These are phyloP conservation scores for Fusarium hainanense DNA, from an alignment of 2,329 filamentous ascomycete species.

Conservation along the genomic window DNA sequence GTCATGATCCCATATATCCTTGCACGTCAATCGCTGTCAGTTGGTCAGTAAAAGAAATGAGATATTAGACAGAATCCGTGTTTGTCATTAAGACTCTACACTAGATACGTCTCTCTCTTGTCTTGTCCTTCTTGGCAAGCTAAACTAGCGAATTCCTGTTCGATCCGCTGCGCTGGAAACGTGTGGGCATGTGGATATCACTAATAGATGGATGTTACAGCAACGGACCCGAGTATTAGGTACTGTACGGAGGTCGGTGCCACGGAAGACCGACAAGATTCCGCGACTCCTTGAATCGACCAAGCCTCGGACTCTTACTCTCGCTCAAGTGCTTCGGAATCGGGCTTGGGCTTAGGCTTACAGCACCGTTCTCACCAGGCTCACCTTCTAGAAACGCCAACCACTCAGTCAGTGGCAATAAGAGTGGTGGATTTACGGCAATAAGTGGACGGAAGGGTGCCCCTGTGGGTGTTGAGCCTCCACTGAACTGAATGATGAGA, in stretches of 20 bases:
- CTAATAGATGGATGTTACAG: background rate
- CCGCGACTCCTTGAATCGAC: background rate
- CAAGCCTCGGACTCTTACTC: background rate
- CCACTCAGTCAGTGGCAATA: conserved; percentile 27
- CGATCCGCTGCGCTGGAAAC: conserved; percentile 16
- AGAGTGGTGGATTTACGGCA: conserved; percentile 26
- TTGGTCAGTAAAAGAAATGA: conserved; percentile 9
- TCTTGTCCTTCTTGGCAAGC: background rate
- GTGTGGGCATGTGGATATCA: conserved; percentile 1
- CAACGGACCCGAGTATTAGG: conserved; percentile 1
- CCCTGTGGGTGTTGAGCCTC: conserved; percentile 18
- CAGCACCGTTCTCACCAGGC: background rate
- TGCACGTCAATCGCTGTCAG: conserved; percentile 7
- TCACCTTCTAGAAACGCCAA: conserved; percentile 29
- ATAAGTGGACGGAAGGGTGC: conserved; percentile 7
- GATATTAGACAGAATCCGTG: background rate
- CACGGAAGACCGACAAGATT: conserved; percentile 7
- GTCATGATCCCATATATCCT: conserved; percentile 10
- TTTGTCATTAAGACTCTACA: conserved; percentile 19
- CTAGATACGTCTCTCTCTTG: background rate
- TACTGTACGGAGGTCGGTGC: conserved; percentile 13
- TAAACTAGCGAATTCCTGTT: conserved; percentile 16
- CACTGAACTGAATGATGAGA: conserved; percentile 8
- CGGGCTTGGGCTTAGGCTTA: conserved; percentile 15
- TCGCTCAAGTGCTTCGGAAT: background rate